A percentile compares a stretch with the other conserved stretches of the same genome.
Conservation (phyloP, 768 basidiomycete species). For the Collybiopsis luxurians region DNA sequence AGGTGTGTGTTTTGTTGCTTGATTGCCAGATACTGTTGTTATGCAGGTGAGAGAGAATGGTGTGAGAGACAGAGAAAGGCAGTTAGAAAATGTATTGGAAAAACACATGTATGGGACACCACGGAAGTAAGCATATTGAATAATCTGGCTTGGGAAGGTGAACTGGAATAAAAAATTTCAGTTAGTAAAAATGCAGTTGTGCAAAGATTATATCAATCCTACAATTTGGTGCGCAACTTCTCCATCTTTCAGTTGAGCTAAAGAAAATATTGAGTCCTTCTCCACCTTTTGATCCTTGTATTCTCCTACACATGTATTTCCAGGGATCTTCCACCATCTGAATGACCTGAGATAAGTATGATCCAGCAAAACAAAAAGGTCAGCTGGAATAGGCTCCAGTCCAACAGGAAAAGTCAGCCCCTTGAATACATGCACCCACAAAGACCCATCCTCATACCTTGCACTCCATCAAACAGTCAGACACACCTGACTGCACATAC, state of each 20-base stretch:
- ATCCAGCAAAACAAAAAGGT: constrained; percentile 57
- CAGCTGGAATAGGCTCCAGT: constrained; percentile 82
- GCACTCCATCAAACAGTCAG: constrained; percentile 91
- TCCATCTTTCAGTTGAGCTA: constrained; percentile 81
- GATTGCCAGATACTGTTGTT: constrained; percentile 92
- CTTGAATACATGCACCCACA: constrained; percentile 13
- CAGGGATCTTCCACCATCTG: constrained; percentile 90
- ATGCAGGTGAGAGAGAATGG: constrained; percentile 75
- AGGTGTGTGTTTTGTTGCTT: constrained; percentile 91
- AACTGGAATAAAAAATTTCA: constrained; percentile 41
- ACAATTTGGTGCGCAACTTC: constrained; percentile 74
- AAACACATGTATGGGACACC: constrained; percentile 49
- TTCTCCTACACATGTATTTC: constrained; percentile 83
- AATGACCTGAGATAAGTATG: constrained; percentile 83
- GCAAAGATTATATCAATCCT: constrained; percentile 21
- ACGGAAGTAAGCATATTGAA: constrained; percentile 84
- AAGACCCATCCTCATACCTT: constrained; percentile 47
- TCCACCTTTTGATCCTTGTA: constrained; percentile 63
- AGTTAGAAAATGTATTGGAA: not conserved
- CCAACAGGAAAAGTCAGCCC: constrained; percentile 56
- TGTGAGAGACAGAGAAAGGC: constrained; percentile 37
- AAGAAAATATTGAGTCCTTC: constrained; percentile 58
- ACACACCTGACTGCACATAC: constrained; percentile 68
- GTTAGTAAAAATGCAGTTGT: not conserved
- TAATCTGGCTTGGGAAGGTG: constrained; percentile 60